phyloP scores from a whole-genome alignment of 2,329 filamentous ascomycete genomes.

The Aspergillus pseudoviridinutans region DNA sequence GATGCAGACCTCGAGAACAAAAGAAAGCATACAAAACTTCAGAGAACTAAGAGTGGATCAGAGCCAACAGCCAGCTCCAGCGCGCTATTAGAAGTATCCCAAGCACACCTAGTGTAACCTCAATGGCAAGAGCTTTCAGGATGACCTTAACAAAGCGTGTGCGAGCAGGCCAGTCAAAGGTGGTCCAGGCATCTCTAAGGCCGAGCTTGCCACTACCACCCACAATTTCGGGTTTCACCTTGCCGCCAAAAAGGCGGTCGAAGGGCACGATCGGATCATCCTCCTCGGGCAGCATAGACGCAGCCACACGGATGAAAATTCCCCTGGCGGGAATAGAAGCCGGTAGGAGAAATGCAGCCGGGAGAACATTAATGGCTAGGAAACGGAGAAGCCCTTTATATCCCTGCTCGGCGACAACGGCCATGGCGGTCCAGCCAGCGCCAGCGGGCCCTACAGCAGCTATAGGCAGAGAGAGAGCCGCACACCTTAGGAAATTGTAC shows the following conservation, averaged over 20 bases:
- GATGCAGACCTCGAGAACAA: slow-evolving; percentile 8
- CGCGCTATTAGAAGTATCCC: background rate
- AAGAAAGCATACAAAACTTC: too few relatives aligned
- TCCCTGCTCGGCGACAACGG: background rate
- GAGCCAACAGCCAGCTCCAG: background rate
- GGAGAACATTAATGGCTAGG: slow-evolving; percentile 24
- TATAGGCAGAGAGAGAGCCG: slow-evolving; percentile 35
- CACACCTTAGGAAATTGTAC: slow-evolving; percentile 55
- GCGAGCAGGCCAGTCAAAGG: slow-evolving; percentile 69
- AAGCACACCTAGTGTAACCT: slow-evolving; percentile 31
- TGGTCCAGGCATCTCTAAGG: slow-evolving; percentile 72
- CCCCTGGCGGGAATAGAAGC: slow-evolving; percentile 72
- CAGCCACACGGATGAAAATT: slow-evolving; percentile 76
- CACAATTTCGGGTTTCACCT: slow-evolving; percentile 67
- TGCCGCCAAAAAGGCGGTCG: slow-evolving; percentile 78
- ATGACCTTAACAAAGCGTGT: slow-evolving; percentile 71
- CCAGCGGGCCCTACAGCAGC: background rate
- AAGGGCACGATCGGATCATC: slow-evolving; percentile 84
- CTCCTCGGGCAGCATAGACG: slow-evolving; percentile 76
- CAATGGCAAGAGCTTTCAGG: slow-evolving; percentile 63
- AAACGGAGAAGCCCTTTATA: slow-evolving; percentile 33
- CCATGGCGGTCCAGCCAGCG: background rate
- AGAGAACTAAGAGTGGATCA: background rate
- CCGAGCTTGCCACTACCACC: slow-evolving; percentile 68
- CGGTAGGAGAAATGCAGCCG: slow-evolving; percentile 50